Evolutionary conservation across 331 rosid genomes (phyloP).

Genomic region (Rhamnella rubrinervis): DNA sequence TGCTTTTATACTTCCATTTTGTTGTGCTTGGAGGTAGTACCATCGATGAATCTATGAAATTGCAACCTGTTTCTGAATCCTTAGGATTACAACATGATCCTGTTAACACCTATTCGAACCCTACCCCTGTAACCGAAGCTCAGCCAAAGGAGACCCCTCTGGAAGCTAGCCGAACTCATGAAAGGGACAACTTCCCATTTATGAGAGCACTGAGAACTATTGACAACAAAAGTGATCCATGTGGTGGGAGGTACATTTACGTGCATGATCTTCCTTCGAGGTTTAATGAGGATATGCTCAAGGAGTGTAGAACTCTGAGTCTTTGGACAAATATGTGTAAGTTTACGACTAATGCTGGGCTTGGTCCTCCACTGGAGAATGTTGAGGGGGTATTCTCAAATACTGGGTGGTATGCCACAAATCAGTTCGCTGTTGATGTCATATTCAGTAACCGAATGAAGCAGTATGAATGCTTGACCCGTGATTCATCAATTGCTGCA

Average conservation of each 20-base stretch:
- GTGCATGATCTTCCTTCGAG: conserved; percentile 79
- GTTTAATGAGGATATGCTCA: conserved; percentile 91
- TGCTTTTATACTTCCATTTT: conserved; percentile 77
- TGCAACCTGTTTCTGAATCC: conserved; percentile 14
- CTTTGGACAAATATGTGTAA: conserved; percentile 93
- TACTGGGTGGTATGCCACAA: conserved; percentile 83
- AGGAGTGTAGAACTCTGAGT: conserved; percentile 71
- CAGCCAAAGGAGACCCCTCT: not conserved
- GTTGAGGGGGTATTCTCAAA: conserved; percentile 76
- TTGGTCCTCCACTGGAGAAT: conserved; percentile 90
- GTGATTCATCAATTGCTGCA: conserved; percentile 75
- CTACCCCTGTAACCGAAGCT: not conserved
- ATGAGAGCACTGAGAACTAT: conserved; percentile 58
- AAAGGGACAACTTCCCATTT: conserved; percentile 42
- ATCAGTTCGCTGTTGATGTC: conserved; percentile 91
- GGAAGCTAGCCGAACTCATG: not conserved
- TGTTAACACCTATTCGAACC: not conserved
- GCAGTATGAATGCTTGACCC: conserved; percentile 82
- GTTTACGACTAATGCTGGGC: conserved; percentile 83
- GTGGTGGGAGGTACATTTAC: conserved; percentile 92
- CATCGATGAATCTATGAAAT: conserved; percentile 31
- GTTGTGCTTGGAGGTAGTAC: conserved; percentile 43
- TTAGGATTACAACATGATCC: not conserved
- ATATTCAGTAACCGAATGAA: conserved; percentile 84
- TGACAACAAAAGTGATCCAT: conserved; percentile 86